These are phyloP conservation scores for Solanum neorickii DNA, from an alignment of 257 asterid species.

Conservation along the genomic window DNA sequence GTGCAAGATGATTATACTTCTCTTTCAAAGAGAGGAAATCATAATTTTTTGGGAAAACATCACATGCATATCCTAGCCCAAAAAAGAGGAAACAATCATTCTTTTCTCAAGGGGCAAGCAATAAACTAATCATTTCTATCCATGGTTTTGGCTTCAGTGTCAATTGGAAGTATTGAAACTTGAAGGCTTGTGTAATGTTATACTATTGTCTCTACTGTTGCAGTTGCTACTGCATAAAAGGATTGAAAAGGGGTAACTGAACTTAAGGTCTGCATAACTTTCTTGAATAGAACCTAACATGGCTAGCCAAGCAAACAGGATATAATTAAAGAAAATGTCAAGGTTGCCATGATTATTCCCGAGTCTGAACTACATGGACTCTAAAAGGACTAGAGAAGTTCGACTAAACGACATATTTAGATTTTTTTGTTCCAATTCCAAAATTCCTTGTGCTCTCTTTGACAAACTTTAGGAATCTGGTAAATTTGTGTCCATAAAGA, in stretches of 20 bases:
- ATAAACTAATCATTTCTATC: background rate
- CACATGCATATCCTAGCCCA: background rate
- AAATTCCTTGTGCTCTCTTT: background rate
- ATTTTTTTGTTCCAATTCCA: background rate
- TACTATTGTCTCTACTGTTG: background rate
- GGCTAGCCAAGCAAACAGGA: background rate
- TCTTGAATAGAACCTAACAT: background rate
- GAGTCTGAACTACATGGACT: background rate
- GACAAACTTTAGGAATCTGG: background rate
- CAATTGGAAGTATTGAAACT: background rate
- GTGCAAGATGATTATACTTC: background rate
- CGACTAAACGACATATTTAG: background rate
- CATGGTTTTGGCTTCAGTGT: background rate
- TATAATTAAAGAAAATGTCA: background rate
- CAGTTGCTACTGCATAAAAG: background rate
- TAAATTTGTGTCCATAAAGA: background rate
- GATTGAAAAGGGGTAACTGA: background rate
- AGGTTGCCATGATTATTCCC: background rate
- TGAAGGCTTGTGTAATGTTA: background rate
- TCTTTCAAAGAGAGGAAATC: background rate
- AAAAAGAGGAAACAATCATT: background rate
- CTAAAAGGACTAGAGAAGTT: background rate
- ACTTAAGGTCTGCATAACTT: background rate
- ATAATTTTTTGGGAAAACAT: background rate
- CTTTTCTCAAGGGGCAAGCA: background rate